Percentiles rank a stretch among this genome's conserved stretches.
phyloP scores from a whole-genome alignment of 2,329 filamentous ascomycete genomes.

The Cyphellophora attinorum region DNA sequence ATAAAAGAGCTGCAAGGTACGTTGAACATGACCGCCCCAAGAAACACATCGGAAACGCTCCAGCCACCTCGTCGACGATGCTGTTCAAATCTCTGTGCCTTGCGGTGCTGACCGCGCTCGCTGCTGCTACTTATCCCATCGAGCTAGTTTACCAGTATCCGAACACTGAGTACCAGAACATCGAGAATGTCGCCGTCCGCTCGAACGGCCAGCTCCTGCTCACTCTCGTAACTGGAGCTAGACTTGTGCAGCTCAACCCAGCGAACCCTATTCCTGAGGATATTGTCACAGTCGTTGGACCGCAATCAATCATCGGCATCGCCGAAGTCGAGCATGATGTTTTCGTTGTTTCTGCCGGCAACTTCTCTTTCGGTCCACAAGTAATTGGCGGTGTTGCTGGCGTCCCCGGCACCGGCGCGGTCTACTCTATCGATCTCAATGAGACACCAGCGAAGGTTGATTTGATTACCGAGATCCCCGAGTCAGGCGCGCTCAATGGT shows the following conservation, averaged over 20 bases:
- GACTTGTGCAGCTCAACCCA: neutral
- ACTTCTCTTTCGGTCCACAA: conserved; percentile 11
- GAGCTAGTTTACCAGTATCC: neutral
- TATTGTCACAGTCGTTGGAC: neutral
- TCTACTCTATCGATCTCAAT: conserved; percentile 10
- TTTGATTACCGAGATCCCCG: conserved; percentile 7
- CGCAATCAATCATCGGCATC: conserved; percentile 12
- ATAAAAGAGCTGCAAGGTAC: no score
- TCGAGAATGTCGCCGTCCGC: conserved; percentile 1
- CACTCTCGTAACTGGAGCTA: neutral
- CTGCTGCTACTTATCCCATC: neutral
- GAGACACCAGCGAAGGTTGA: conserved; percentile 1
- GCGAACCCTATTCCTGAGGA: neutral
- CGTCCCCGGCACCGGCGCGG: conserved; percentile 1
- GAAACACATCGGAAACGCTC: no score
- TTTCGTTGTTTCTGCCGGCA: conserved; percentile 14
- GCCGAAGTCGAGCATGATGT: conserved; percentile 13
- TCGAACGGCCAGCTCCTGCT: neutral
- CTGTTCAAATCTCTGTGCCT: neutral
- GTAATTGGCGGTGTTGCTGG: conserved; percentile 2
- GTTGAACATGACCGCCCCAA: no score
- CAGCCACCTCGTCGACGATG: no score
- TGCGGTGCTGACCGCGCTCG: neutral
- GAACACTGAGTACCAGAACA: neutral
- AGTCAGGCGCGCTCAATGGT: conserved; percentile 16